These are phyloP conservation scores for Starmerella ratchasimensis DNA, from an alignment of 805 yeast species.

Conservation along the genomic window DNA sequence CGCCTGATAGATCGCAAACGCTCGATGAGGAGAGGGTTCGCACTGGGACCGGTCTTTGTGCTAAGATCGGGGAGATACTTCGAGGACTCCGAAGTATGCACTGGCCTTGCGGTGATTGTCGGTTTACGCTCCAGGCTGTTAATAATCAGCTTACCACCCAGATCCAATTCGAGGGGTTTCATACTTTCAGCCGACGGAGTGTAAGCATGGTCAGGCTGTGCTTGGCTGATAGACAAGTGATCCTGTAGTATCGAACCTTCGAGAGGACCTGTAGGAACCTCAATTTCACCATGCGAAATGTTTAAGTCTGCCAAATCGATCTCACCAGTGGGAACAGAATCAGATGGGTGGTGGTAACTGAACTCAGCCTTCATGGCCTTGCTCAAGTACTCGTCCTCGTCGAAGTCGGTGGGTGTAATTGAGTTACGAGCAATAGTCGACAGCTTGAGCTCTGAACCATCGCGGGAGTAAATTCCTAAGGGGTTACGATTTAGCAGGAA, in stretches of 20 bases:
- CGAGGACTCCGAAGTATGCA: constrained; percentile 6
- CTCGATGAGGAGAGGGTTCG: constrained; percentile 15
- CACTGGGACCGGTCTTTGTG: constrained; percentile 12
- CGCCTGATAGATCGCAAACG: constrained; percentile 19
- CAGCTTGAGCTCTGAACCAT: constrained; percentile 25
- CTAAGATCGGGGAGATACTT: constrained; percentile 4
- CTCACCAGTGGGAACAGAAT: constrained; percentile 8
- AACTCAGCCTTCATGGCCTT: constrained; percentile 6
- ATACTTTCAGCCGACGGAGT: no score
- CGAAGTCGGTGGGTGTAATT: not conserved
- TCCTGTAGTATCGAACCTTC: no score
- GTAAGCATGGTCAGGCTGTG: no score
- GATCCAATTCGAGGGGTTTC: constrained; percentile 4
- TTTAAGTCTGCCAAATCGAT: constrained; percentile 1
- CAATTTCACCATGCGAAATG: constrained; percentile 1
- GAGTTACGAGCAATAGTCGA: constrained; percentile 12
- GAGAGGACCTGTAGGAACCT: no score
- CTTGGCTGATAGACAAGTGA: no score
- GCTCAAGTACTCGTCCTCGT: not conserved
- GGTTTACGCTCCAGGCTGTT: constrained; percentile 12
- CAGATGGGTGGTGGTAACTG: constrained; percentile 4
- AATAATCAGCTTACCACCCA: constrained; percentile 8
- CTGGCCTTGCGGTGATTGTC: constrained; percentile 15
- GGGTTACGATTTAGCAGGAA: constrained; percentile 24
- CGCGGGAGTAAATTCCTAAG: constrained; percentile 24